A percentile compares a stretch with the other conserved stretches of the same genome.
Conservation (phyloP, 805 yeast genomes). For the Zygotorulaspora chibaensis region DNA sequence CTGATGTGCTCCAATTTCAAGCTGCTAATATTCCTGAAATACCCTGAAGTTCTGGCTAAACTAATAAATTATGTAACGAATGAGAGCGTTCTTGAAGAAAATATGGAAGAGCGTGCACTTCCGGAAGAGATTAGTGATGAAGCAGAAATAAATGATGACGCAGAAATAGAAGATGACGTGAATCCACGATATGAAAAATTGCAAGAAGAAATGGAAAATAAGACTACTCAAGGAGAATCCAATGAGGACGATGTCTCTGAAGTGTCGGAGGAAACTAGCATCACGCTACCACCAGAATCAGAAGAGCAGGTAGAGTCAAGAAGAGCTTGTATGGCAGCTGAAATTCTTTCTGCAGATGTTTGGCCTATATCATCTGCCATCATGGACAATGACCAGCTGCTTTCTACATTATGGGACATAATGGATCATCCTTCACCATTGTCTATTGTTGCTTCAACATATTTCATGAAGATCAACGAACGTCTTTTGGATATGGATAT, state of each 20-base stretch:
- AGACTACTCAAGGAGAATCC: constrained; percentile 20
- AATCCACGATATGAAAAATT: constrained; percentile 12
- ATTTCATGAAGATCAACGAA: constrained; percentile 88
- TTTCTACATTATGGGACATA: constrained; percentile 74
- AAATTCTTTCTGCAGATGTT: constrained; percentile 83
- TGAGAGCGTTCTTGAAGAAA: constrained; percentile 34
- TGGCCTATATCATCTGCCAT: constrained; percentile 92
- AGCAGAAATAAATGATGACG: constrained; percentile 8
- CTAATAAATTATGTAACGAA: constrained; percentile 62
- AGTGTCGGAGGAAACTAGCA: constrained; percentile 33
- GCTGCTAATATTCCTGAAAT: constrained; percentile 72
- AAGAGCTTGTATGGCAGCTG: constrained; percentile 74
- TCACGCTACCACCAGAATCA: constrained; percentile 32
- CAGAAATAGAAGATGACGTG: constrained; percentile 11
- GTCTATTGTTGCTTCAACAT: constrained; percentile 74
- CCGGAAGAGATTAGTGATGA: constrained; percentile 7
- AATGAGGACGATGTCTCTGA: constrained; percentile 24
- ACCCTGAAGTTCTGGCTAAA: constrained; percentile 66
- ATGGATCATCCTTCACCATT: constrained; percentile 64
- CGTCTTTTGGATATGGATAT: constrained; percentile 84
- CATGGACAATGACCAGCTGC: constrained; percentile 63
- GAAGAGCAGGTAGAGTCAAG: constrained; percentile 38
- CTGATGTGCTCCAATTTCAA: constrained; percentile 67
- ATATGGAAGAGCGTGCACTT: constrained; percentile 16
- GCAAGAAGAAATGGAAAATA: constrained; percentile 9